Evolutionary conservation across 345 rosid species (phyloP).

Genomic region (Zanthoxylum bungeanum): DNA sequence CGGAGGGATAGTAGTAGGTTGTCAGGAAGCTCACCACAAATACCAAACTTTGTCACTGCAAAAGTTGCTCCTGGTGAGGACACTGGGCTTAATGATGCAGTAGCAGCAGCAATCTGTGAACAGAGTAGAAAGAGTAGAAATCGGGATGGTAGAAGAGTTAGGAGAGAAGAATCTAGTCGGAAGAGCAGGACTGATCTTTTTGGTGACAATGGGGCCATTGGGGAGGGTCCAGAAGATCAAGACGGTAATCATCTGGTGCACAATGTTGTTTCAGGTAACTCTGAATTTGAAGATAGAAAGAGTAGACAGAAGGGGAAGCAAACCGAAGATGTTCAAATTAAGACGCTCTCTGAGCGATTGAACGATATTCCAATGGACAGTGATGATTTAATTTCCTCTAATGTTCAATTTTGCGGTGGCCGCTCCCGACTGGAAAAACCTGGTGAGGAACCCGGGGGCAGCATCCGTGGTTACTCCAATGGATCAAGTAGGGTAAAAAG

Average conservation of each 20-base stretch:
- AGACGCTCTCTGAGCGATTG: constrained; percentile 75
- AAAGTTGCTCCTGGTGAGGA: constrained; percentile 60
- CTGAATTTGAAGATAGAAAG: constrained; percentile 44
- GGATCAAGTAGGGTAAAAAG: constrained; percentile 52
- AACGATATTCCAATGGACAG: constrained; percentile 54
- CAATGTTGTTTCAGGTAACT: constrained; percentile 44
- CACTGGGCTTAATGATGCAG: constrained; percentile 24
- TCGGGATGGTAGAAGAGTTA: constrained; percentile 57
- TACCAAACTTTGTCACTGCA: constrained; percentile 47
- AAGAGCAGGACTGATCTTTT: constrained; percentile 44
- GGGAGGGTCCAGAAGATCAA: constrained; percentile 32
- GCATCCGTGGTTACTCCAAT: constrained; percentile 33
- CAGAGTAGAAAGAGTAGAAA: constrained; percentile 50
- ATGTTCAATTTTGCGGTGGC: constrained; percentile 37
- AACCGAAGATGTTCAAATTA: constrained; percentile 36
- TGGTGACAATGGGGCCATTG: constrained; percentile 33
- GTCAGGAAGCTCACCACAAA: constrained; percentile 55
- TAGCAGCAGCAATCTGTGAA: constrained; percentile 34
- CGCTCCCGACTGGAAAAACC: constrained; percentile 28
- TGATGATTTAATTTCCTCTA: constrained; percentile 71
- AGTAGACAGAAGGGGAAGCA: constrained; percentile 53
- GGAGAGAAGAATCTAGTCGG: constrained; percentile 60
- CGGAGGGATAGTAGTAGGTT: constrained; percentile 56
- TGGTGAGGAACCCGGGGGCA: constrained; percentile 33
- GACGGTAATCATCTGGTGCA: constrained; percentile 37